Base-by-base conservation (phyloP, 257 asterid species). In the Nicotiana undulata region DNA sequence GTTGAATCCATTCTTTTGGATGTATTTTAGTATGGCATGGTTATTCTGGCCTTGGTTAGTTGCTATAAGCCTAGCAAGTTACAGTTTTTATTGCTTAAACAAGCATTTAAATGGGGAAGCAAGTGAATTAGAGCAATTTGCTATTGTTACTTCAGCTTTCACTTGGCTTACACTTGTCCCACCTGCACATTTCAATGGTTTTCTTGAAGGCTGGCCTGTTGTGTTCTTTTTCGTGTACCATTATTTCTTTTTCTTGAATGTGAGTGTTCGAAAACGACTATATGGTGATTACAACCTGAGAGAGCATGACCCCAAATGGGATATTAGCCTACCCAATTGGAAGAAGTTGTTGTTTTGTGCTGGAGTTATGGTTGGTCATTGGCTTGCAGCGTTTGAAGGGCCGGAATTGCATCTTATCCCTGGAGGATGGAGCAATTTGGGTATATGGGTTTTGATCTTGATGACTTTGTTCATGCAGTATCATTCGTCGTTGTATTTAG, bases 151-250 rank as follows among this genome's bases (percentile, higher is more conserved):
- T 4, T 88, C 98, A 17, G 83, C 94, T 24, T 89, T 96, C 89
- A 93, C 98, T 4, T 96, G 99, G 99, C 88, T 96, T 2, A 96
- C 97, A 8, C 79, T 94, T 55, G 99, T 91, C 17, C 98, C 98
- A 1, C 97, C 98, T 18, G 99, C 99, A 1, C 93, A 91, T 85
- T 94, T 91, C 85, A 96, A 92, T 83, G 99, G 99, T 59, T 96
- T 94, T 84, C 97, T 96, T 52, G 97, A 96, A 86, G 98, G 99
- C 3, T 96, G 98, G 98, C 98, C 99, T 76, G 85, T 92, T 63
- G 95, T 92, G 78, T 96, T 94, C 92, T 94, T 96, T 87, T 88
- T 92, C 28, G 87, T 91, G 75, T 96, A 96, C 86, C 98, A 96
- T 84, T 96, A 91, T 82, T 94, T 92, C 93, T 94, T 91, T 83